Conservation (phyloP, 306 rosid species). For the Cicer yamashitae region DNA sequence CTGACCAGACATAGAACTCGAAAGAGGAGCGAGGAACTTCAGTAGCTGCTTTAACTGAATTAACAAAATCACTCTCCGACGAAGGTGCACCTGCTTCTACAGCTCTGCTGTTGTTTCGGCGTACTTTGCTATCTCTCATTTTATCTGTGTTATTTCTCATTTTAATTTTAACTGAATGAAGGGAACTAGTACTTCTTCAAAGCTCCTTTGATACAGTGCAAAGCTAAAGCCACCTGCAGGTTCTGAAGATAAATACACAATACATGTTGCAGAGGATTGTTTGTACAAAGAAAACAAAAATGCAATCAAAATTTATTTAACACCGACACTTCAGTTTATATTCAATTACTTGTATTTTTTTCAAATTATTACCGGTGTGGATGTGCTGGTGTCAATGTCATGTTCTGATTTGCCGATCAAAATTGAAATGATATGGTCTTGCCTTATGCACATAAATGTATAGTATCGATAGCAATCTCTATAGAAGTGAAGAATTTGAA, state of each 20-base stretch:
- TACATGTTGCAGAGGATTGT: constrained; percentile 25
- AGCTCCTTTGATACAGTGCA: constrained; percentile 36
- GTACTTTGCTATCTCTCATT: constrained; percentile 34
- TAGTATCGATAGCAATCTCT: background rate
- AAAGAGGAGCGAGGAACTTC: constrained; percentile 51
- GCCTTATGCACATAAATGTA: background rate
- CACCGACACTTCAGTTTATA: too few relatives aligned
- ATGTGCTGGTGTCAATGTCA: too few relatives aligned
- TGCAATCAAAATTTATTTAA: background rate
- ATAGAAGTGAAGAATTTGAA: too few relatives aligned
- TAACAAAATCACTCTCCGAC: constrained; percentile 48
- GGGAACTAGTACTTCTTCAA: constrained; percentile 26
- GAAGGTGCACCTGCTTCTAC: constrained; percentile 45
- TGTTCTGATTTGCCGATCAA: background rate
- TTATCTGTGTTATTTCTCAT: constrained; percentile 24
- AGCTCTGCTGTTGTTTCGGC: constrained; percentile 34
- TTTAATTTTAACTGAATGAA: constrained; percentile 2
- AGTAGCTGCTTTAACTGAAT: constrained; percentile 46
- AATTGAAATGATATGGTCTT: constrained; percentile 17
- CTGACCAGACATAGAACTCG: constrained; percentile 72
- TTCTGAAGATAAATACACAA: background rate
- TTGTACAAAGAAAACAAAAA: background rate
- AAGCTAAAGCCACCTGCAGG: constrained; percentile 28
- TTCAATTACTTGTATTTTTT: too few relatives aligned
- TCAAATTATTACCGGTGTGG: too few relatives aligned